Evolutionary conservation across 257 asterid species (phyloP).

Genomic region (Leonotis leonurus): DNA sequence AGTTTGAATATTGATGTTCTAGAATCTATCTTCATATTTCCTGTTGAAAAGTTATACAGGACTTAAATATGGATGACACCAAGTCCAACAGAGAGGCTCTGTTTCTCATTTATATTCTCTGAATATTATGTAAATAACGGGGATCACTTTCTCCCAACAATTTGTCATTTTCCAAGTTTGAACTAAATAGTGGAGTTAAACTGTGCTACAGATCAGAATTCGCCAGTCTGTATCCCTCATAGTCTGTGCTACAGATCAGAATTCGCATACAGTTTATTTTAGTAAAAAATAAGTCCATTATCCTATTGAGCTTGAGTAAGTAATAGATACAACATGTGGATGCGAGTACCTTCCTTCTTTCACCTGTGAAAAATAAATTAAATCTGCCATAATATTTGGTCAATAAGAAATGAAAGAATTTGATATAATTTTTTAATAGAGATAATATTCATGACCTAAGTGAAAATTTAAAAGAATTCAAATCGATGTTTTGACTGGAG

Average conservation of each 20-base stretch:
- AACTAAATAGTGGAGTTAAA: not conserved
- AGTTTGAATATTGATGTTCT: constrained; percentile 11
- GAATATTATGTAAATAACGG: not conserved
- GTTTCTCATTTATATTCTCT: not conserved
- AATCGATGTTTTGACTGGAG: not conserved
- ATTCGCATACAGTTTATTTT: not conserved
- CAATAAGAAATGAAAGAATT: not conserved
- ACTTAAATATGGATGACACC: not conserved
- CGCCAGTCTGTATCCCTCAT: not conserved
- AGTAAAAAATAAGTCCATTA: not conserved
- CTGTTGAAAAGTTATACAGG: not conserved
- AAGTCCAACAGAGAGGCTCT: not conserved
- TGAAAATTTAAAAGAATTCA: not conserved
- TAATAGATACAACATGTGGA: not conserved
- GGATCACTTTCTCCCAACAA: constrained; percentile 6
- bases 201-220: too few relatives aligned
- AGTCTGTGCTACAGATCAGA: not conserved
- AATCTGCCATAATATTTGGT: not conserved
- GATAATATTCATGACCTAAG: not conserved
- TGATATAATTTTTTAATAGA: not conserved
- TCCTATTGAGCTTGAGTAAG: not conserved
- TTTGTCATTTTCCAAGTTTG: constrained; percentile 7
- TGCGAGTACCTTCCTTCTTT: constrained; percentile 1
- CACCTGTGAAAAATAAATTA: not conserved
- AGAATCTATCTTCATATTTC: not conserved